Evolutionary conservation across 306 rosid genomes (phyloP).

Genomic region (barrel medic (Medicago truncatula)): DNA sequence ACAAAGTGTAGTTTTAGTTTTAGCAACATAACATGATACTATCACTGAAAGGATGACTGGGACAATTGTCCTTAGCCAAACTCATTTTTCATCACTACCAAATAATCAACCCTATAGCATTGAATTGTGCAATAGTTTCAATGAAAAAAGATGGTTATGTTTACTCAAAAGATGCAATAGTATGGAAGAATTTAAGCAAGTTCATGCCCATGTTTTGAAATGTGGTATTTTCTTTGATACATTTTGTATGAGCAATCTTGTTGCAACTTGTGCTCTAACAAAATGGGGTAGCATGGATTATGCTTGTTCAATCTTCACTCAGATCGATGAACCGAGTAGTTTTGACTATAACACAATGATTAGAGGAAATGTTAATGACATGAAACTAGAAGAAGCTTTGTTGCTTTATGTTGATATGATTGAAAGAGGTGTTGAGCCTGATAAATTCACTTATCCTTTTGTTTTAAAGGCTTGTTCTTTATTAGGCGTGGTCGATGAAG

Average conservation of each 20-base stretch:
- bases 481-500: slow-evolving; percentile 56
- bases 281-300: slow-evolving; percentile 91
- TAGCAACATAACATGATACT: neutral
- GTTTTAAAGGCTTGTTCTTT: slow-evolving; percentile 77
- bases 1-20: slow-evolving; percentile 2
- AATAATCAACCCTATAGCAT: slow-evolving; percentile 51
- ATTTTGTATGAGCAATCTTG: slow-evolving; percentile 69
- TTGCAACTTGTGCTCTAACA: slow-evolving; percentile 74
- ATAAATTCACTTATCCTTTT: slow-evolving; percentile 74
- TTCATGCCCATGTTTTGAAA: slow-evolving; percentile 71
- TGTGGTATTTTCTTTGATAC: slow-evolving; percentile 66
- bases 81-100: slow-evolving; percentile 54
- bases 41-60: slow-evolving; percentile 65
- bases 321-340: slow-evolving; percentile 67
- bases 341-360: slow-evolving; percentile 78
- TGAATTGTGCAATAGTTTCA: slow-evolving; percentile 54
- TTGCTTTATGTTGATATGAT: slow-evolving; percentile 64
- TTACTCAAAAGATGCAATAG: slow-evolving; percentile 69
- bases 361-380: slow-evolving; percentile 62
- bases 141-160: slow-evolving; percentile 65
- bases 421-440: slow-evolving; percentile 65
- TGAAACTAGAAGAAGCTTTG: slow-evolving; percentile 60
- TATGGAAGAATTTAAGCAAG: slow-evolving; percentile 72
- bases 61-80: slow-evolving; percentile 76
- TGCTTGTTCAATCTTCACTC: slow-evolving; percentile 81